Conservation (phyloP, 805 yeast species). For the Groenewaldozyma tartarivorans region DNA sequence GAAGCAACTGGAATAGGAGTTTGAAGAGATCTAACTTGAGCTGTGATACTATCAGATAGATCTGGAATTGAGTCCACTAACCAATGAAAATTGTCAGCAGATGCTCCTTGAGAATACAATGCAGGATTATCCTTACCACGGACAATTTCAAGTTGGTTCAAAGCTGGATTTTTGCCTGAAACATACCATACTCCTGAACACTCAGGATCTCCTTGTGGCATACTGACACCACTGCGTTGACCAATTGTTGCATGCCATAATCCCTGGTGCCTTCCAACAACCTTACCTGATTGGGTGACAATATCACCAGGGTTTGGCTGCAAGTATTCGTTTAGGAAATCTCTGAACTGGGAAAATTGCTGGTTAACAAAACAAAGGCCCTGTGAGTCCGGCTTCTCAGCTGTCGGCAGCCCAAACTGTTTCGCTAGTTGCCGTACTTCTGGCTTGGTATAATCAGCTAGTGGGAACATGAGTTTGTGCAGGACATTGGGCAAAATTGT, state of each 20-base stretch:
- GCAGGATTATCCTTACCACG: slow-evolving; percentile 52
- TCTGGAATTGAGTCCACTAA: slow-evolving; percentile 19
- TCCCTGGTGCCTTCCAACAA: slow-evolving; percentile 79
- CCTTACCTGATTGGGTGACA: slow-evolving; percentile 60
- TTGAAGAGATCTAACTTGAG: slow-evolving; percentile 73
- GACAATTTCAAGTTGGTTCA: slow-evolving; percentile 73
- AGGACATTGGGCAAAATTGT: slow-evolving; percentile 44
- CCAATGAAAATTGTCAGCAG: slow-evolving; percentile 45
- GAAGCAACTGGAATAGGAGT: slow-evolving; percentile 35
- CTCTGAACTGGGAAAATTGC: slow-evolving; percentile 50
- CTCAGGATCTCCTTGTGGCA: slow-evolving; percentile 83
- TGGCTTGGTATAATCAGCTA: slow-evolving; percentile 70
- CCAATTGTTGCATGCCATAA: slow-evolving; percentile 95
- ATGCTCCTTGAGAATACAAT: slow-evolving; percentile 39
- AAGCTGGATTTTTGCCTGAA: slow-evolving; percentile 51
- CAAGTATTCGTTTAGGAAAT: slow-evolving; percentile 67
- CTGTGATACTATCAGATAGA: slow-evolving; percentile 26
- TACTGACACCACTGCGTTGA: slow-evolving; percentile 64
- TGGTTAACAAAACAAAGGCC: slow-evolving; percentile 87
- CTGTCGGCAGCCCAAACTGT: slow-evolving; percentile 43
- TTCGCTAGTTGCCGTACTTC: slow-evolving; percentile 61
- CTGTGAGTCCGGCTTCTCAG: slow-evolving; percentile 83
- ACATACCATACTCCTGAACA: slow-evolving; percentile 82
- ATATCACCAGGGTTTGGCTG: slow-evolving; percentile 69
- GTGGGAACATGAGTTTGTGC: slow-evolving; percentile 55